A percentile compares a stretch with the other conserved stretches of the same genome.
phyloP scores from a whole-genome alignment of 2,329 filamentous ascomycete genomes.

The Monilinia aucupariae region DNA sequence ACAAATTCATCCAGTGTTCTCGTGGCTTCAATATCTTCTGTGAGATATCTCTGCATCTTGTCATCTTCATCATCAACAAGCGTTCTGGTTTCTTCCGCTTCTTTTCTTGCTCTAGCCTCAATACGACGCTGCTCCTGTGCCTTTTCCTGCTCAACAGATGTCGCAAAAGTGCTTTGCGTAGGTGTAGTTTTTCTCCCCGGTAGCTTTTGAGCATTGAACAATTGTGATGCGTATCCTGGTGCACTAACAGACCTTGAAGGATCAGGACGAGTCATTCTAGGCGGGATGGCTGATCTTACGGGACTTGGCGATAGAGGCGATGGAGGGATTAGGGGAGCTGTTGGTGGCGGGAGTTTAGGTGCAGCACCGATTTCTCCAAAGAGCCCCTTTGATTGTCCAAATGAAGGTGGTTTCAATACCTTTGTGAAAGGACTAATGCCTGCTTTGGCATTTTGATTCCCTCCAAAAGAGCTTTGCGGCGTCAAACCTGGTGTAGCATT shows the following conservation, averaged over 20 bases:
- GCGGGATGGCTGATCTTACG: constrained; percentile 53
- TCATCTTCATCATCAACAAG: constrained; percentile 66
- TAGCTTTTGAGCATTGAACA: constrained; percentile 44
- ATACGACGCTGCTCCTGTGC: constrained; percentile 30
- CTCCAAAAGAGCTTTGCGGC: constrained; percentile 55
- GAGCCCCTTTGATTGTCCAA: constrained; percentile 37
- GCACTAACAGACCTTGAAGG: constrained; percentile 54
- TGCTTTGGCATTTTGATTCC: constrained; percentile 39
- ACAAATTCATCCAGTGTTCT: constrained; percentile 63
- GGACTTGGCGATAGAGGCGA: constrained; percentile 71
- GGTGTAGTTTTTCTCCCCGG: constrained; percentile 47
- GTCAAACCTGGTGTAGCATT: constrained; percentile 48
- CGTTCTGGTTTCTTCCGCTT: constrained; percentile 51
- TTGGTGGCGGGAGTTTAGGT: constrained; percentile 49
- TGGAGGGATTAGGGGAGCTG: constrained; percentile 51
- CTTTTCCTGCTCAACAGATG: constrained; percentile 28
- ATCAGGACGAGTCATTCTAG: constrained; percentile 45
- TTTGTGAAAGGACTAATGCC: constrained; percentile 39
- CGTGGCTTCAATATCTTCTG: constrained; percentile 55
- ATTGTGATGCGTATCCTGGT: constrained; percentile 52
- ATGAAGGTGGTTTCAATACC: constrained; percentile 43
- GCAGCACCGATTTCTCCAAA: constrained; percentile 53
- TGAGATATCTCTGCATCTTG: constrained; percentile 57
- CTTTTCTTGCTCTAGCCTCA: constrained; percentile 46
- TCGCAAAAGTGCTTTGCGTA: constrained; percentile 28